phyloP scores from a whole-genome alignment of 768 basidiomycete species.

The Asterophora lycoperdoides region DNA sequence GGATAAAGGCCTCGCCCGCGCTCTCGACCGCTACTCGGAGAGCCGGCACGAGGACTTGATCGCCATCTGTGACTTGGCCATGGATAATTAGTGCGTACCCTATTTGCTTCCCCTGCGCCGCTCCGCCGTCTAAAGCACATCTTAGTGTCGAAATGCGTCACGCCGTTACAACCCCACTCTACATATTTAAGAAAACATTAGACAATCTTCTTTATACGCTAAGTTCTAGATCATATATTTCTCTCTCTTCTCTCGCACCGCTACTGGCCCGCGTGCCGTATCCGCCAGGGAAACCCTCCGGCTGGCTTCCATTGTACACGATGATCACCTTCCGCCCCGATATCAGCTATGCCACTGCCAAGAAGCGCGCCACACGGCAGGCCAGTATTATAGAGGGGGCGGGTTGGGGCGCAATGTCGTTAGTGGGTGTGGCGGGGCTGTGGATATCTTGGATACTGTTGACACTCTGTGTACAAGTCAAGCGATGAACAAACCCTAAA shows the following conservation, averaged over 20 bases:
- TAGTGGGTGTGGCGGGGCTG: constrained; percentile 40
- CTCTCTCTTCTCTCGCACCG: constrained; percentile 43
- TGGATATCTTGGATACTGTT: constrained; percentile 37
- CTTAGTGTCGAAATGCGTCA: constrained; percentile 91
- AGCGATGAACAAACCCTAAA: constrained; percentile 12
- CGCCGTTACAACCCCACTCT: constrained; percentile 76
- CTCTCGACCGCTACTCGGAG: constrained; percentile 75
- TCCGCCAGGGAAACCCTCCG: constrained; percentile 53
- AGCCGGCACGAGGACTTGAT: constrained; percentile 83
- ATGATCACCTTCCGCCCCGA: constrained; percentile 99
- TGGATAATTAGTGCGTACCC: constrained; percentile 89
- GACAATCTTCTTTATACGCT: constrained; percentile 71
- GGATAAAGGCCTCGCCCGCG: constrained; percentile 58
- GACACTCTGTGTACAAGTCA: constrained; percentile 14
- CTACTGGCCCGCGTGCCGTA: constrained; percentile 51
- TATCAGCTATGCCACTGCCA: constrained; percentile 82
- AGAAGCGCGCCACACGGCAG: constrained; percentile 67
- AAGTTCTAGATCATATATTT: constrained; percentile 45
- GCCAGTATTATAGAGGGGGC: constrained; percentile 50
- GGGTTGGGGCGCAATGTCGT: constrained; percentile 44
- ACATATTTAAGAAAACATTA: constrained; percentile 73
- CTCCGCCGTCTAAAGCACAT: constrained; percentile 11
- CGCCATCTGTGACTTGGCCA: constrained; percentile 89
- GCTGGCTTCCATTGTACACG: constrained; percentile 93
- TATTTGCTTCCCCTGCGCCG: constrained; percentile 6